Evolutionary conservation across 805 yeast species (phyloP), one percentile per base, ranked within the genome.

Genomic region (Sungouiella thailandica): DNA sequence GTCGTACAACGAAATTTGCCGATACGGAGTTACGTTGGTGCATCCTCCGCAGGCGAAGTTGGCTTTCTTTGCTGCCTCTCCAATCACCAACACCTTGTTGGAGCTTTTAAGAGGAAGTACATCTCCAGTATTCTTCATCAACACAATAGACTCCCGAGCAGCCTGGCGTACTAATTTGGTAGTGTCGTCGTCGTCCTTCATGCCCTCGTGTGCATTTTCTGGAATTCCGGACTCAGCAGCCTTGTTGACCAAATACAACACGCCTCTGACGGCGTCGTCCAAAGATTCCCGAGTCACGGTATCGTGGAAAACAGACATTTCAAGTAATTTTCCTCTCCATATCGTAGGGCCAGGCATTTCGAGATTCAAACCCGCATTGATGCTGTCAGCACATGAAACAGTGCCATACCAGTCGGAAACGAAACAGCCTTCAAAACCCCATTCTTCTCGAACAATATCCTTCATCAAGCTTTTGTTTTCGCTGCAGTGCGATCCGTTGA

Each of bases 111-210:
- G 9, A 9, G 22, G 22, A 19, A 19, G 22, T 19, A 19, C 22
- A 9, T 19, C 9, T 7, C 22, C 8, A 9, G 8, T 19, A 9
- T 19, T 19, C 9, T 19, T 19, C 22, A 19, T 19, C 9, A 19
- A 19, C 22, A 19, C 22, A 19, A 19, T 19, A 19, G 22, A 19
- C 22, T 19, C 22, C 9, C 22, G 7, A 9, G 22, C 22, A 7
- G 22, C 22, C 22, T 19, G 22, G 22, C 24, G 23, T 25, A 74
- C 48, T 5, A 65, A 42, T 1, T 53, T 62, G 15, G 65, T 36
- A 3, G 78, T 69, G 46, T 70, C 74, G 23, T 70, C 67, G 7
- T 73, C 66, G 48, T 74, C 62, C 43, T 70, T 71, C 22, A 54
- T 53, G 9, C 43, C 35, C 15, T 19, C 22, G 7, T 19, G 8